These are phyloP conservation scores for Ceratobasidium sp. DNA, from an alignment of 1,284 basidiomycete species.

Conservation along the genomic window DNA sequence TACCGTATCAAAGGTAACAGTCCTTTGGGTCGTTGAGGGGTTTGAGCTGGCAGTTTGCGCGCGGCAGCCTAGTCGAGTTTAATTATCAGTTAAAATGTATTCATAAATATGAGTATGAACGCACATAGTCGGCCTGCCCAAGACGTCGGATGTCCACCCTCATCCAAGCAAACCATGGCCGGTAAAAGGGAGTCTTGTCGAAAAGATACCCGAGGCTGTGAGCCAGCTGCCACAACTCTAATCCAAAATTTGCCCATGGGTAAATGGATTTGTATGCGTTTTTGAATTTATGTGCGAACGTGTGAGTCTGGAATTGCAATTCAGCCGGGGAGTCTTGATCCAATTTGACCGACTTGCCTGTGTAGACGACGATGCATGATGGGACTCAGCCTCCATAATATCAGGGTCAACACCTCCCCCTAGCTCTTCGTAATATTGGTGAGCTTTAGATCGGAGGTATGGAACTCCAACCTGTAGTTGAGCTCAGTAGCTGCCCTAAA, in stretches of 20 bases:
- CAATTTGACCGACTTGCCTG: slow-evolving; percentile 11
- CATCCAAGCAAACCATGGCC: slow-evolving; percentile 91
- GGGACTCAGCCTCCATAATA: slow-evolving; percentile 63
- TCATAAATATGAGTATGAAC: slow-evolving; percentile 56
- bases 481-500: neutral
- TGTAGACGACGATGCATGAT: slow-evolving; percentile 13
- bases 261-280: slow-evolving; percentile 75
- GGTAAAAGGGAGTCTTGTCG: slow-evolving; percentile 85
- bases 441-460: slow-evolving; percentile 87
- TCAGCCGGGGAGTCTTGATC: slow-evolving; percentile 21
- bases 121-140: slow-evolving; percentile 71
- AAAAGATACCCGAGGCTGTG: slow-evolving; percentile 94
- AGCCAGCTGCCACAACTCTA: slow-evolving; percentile 83
- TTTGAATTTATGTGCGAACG: slow-evolving; percentile 62
- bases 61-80: slow-evolving; percentile 54
- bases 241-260: slow-evolving; percentile 81
- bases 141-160: slow-evolving; percentile 84
- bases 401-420: slow-evolving; percentile 82
- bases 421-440: slow-evolving; percentile 89
- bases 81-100: slow-evolving; percentile 56
- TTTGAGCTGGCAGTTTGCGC: slow-evolving; percentile 38
- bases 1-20: slow-evolving; percentile 41
- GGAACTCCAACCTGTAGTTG: slow-evolving; percentile 80
- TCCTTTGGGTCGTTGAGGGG: slow-evolving; percentile 27
- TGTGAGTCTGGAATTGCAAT: slow-evolving; percentile 50